These are phyloP conservation scores for Phylloboletellus chloephorus DNA, from an alignment of 1,284 basidiomycete genomes.

Conservation along the genomic window DNA sequence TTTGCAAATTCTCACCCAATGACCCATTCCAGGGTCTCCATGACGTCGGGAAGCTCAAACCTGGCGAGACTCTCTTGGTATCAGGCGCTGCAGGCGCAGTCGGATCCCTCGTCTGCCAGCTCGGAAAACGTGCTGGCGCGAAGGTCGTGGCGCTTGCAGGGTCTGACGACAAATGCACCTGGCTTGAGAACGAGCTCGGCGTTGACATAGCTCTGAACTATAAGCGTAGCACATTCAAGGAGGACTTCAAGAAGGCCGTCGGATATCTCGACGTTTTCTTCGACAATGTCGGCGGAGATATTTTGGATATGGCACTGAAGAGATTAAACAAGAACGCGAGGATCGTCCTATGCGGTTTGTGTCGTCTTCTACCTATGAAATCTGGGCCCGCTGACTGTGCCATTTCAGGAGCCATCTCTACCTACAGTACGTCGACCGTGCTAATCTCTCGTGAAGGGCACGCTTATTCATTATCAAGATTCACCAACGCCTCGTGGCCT, in stretches of 20 bases:
- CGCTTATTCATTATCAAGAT: conserved; percentile 36
- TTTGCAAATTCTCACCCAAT: conserved; percentile 4
- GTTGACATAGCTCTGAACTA: conserved; percentile 85
- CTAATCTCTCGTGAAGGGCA: neutral
- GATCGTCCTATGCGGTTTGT: conserved; percentile 68
- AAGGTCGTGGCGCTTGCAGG: conserved; percentile 77
- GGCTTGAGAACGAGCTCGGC: conserved; percentile 77
- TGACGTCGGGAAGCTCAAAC: conserved; percentile 73
- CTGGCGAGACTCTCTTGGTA: conserved; percentile 79
- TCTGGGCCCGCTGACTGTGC: conserved; percentile 6
- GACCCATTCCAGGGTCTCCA: conserved; percentile 62
- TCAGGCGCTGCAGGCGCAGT: conserved; percentile 90
- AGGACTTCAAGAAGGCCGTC: conserved; percentile 56
- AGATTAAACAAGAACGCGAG: conserved; percentile 73
- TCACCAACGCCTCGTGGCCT: conserved; percentile 52
- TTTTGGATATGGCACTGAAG: conserved; percentile 70
- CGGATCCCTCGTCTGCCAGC: conserved; percentile 68
- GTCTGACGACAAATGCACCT: conserved; percentile 73
- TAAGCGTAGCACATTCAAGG: conserved; percentile 69
- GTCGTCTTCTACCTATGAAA: conserved; percentile 15
- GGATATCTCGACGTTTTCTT: conserved; percentile 77
- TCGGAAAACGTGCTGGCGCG: conserved; percentile 69
- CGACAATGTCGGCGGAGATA: conserved; percentile 85
- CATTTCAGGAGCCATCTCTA: conserved; percentile 67
- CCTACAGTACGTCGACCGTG: conserved; percentile 51